Evolutionary conservation across 139 green algal species (phyloP).

Genomic region (Chlamydomonas sphaeroides): DNA sequence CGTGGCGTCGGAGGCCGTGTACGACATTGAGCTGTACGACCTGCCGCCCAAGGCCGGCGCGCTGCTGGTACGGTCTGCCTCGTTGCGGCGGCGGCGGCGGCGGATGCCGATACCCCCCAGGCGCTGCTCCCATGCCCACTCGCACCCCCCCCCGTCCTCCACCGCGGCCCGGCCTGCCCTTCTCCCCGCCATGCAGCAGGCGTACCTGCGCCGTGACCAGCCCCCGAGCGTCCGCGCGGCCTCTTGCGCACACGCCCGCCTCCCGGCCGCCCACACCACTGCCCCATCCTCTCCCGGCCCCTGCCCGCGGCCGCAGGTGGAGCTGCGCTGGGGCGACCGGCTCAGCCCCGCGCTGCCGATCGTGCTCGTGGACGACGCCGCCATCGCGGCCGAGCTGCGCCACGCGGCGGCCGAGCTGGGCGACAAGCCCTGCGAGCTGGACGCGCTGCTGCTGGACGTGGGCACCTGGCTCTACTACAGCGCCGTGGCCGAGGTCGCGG

Average conservation of each 20-base stretch:
- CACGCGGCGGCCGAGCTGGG: not conserved
- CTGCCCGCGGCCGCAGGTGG: not conserved
- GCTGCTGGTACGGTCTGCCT: not conserved
- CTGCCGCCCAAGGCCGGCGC: not conserved
- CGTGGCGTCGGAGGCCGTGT: not conserved
- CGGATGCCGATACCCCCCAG: no score
- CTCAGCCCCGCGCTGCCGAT: not conserved
- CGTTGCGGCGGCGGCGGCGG: no score
- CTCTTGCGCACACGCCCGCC: no score
- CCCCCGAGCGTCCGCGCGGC: no score
- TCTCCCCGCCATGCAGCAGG: no score
- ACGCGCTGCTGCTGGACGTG: conserved; percentile 10
- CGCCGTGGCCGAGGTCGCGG: not conserved
- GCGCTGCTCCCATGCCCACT: no score
- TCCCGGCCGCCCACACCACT: no score
- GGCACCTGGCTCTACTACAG: not conserved
- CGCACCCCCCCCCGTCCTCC: no score
- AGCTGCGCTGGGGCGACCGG: not conserved
- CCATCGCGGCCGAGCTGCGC: not conserved
- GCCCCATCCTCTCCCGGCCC: no score
- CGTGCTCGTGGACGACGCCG: not conserved
- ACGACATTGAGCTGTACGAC: not conserved
- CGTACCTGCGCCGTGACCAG: no score
- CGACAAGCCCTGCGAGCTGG: not conserved
- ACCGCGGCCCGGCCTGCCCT: no score